These are phyloP conservation scores for Mycena latifolia DNA, from an alignment of 768 basidiomycete species.

Conservation along the genomic window DNA sequence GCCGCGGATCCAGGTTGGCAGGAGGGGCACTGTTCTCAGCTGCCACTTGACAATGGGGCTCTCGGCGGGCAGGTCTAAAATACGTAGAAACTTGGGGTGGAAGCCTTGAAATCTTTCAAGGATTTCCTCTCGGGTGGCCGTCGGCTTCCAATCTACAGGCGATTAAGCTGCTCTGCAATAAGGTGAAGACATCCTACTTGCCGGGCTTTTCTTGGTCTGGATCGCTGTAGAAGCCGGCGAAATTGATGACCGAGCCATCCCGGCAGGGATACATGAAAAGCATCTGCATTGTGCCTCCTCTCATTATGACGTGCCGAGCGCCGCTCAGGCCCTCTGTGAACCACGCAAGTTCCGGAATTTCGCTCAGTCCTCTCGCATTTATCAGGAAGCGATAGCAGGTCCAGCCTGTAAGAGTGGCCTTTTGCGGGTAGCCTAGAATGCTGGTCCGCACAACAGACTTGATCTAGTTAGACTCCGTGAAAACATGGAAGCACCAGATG, in stretches of 20 bases:
- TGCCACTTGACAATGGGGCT: conserved; percentile 22
- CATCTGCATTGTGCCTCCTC: conserved; percentile 8
- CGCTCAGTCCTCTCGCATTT: conserved; percentile 1
- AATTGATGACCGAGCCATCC: conserved; percentile 21
- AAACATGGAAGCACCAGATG: not conserved
- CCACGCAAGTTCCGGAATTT: conserved; percentile 23
- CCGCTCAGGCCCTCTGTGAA: conserved; percentile 18
- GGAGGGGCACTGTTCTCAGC: conserved; percentile 15
- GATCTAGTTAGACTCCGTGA: not conserved
- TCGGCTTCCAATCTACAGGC: conserved; percentile 21
- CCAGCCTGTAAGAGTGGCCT: not conserved
- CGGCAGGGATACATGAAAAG: conserved; percentile 24
- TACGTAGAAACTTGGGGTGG: conserved; percentile 30
- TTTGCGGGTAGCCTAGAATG: conserved; percentile 13
- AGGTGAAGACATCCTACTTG: not conserved
- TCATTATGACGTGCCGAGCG: not conserved
- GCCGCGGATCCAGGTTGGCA: conserved; percentile 31
- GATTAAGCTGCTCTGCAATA: not conserved
- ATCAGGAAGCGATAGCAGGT: conserved; percentile 24
- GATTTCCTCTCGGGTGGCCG: conserved; percentile 15
- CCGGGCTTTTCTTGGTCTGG: conserved; percentile 18
- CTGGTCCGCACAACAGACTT: conserved; percentile 10
- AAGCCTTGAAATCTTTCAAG: conserved; percentile 3
- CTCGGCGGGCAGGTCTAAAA: conserved; percentile 22
- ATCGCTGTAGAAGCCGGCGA: conserved; percentile 8